phyloP scores from a whole-genome alignment of 139 green algal genomes.

The Chlorella sp. region DNA sequence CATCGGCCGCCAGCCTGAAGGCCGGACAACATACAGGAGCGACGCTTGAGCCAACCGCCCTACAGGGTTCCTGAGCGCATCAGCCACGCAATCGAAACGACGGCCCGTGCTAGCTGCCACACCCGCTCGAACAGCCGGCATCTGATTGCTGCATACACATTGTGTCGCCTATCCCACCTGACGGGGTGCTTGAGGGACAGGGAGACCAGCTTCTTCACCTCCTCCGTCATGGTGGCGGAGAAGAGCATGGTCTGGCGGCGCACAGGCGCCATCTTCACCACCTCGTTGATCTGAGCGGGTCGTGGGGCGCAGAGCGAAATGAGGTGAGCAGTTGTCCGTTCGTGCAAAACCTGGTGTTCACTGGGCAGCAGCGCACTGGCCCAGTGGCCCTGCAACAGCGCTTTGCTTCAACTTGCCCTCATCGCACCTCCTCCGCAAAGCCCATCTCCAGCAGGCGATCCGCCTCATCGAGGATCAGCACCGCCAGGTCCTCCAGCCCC shows the following conservation, averaged over 20 bases:
- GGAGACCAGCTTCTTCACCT: conserved; percentile 77
- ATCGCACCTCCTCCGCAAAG: conserved; percentile 76
- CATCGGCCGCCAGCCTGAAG: conserved; percentile 86
- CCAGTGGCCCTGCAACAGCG: too few relatives aligned
- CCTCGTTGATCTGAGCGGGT: conserved; percentile 76
- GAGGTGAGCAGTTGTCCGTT: too few relatives aligned
- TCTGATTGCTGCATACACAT: too few relatives aligned
- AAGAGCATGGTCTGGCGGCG: conserved; percentile 97
- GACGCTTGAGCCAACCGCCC: too few relatives aligned
- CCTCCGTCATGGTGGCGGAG: conserved; percentile 70
- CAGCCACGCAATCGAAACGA: too few relatives aligned
- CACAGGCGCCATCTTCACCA: conserved; percentile 84
- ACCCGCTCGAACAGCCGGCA: too few relatives aligned
- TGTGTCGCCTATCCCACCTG: too few relatives aligned
- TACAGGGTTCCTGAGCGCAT: too few relatives aligned
- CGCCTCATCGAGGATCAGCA: conserved; percentile 96
- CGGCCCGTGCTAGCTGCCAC: too few relatives aligned
- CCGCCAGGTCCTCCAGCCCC: conserved; percentile 91
- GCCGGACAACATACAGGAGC: neutral
- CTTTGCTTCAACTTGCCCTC: neutral
- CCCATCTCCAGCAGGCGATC: conserved; percentile 94
- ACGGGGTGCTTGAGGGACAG: conserved; percentile 87
- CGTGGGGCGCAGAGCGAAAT: too few relatives aligned
- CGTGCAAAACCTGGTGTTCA: too few relatives aligned
- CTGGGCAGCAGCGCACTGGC: neutral